Evolutionary conservation across 768 basidiomycete genomes (phyloP).

Genomic region (Lactarius deliciosus): DNA sequence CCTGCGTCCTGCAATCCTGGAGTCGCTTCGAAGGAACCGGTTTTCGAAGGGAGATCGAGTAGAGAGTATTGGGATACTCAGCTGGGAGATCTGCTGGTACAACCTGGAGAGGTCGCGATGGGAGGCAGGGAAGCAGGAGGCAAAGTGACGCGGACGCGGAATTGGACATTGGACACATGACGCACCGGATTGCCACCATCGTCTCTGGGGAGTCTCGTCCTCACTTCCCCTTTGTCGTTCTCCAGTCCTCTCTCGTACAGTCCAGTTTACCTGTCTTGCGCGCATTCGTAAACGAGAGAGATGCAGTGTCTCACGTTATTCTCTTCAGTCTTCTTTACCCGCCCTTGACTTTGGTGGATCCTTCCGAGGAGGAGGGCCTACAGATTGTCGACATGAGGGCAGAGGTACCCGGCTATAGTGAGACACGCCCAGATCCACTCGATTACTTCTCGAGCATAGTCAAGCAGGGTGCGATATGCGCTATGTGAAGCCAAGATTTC

Average conservation of each 20-base stretch:
- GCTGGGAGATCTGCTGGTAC: conserved; percentile 53
- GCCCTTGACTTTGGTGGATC: conserved; percentile 44
- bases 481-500: not conserved
- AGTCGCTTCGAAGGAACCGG: conserved; percentile 46
- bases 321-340: conserved; percentile 61
- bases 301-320: conserved; percentile 37
- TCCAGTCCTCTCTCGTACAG: conserved; percentile 62
- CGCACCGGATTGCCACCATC: conserved; percentile 33
- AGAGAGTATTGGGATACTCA: conserved; percentile 51
- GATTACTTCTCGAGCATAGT: conserved; percentile 41
- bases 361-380: conserved; percentile 34
- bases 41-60: conserved; percentile 49
- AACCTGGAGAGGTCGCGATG: conserved; percentile 48
- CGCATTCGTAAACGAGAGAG: conserved; percentile 32
- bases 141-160: not conserved
- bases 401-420: conserved; percentile 53
- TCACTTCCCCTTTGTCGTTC: conserved; percentile 48
- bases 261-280: conserved; percentile 57
- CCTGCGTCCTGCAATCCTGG: conserved; percentile 50
- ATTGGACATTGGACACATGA: conserved; percentile 31
- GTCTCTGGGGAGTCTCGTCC: conserved; percentile 33
- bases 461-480: conserved; percentile 40
- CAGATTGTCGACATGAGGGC: conserved; percentile 51
- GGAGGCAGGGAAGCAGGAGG: conserved; percentile 33
- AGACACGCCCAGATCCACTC: conserved; percentile 37